Conservation (phyloP, 2,329 filamentous ascomycete species). For the Phyllosticta paracitricarpa region DNA sequence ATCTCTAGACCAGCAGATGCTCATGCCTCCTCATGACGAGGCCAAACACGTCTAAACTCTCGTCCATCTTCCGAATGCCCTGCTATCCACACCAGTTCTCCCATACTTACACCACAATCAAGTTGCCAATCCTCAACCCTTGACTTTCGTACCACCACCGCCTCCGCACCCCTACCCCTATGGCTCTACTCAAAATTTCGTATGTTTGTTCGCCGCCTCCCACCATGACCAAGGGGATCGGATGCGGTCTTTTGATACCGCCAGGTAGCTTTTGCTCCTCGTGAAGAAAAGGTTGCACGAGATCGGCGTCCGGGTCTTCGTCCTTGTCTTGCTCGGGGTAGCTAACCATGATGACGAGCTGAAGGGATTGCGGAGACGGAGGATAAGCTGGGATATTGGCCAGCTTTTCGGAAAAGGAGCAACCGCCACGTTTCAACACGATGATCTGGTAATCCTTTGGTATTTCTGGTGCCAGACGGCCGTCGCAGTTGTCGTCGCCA, state of each 20-base stretch:
- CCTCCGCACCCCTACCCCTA: constrained; percentile 63
- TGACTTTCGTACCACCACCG: constrained; percentile 74
- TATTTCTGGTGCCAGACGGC: constrained; percentile 42
- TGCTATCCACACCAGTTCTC: too few species aligned
- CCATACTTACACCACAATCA: constrained; percentile 47
- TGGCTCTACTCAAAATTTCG: constrained; percentile 51
- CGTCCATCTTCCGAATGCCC: not conserved
- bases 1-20: constrained; percentile 4
- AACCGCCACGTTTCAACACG: constrained; percentile 71
- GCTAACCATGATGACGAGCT: constrained; percentile 72
- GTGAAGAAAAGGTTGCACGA: constrained; percentile 64
- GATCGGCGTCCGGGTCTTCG: constrained; percentile 19
- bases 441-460: constrained; percentile 60
- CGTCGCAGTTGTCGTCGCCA: constrained; percentile 55
- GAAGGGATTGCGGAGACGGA: constrained; percentile 51
- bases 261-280: constrained; percentile 59
- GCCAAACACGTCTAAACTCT: not conserved
- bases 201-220: constrained; percentile 60
- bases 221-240: constrained; percentile 76
- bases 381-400: constrained; percentile 72
- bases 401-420: constrained; percentile 75
- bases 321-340: constrained; percentile 40
- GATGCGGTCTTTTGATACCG: constrained; percentile 59
- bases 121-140: constrained; percentile 67
- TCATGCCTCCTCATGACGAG: not conserved